Evolutionary conservation across 2,329 filamentous ascomycete genomes (phyloP).

Genomic region (Paraphoma chrysanthemicola): DNA sequence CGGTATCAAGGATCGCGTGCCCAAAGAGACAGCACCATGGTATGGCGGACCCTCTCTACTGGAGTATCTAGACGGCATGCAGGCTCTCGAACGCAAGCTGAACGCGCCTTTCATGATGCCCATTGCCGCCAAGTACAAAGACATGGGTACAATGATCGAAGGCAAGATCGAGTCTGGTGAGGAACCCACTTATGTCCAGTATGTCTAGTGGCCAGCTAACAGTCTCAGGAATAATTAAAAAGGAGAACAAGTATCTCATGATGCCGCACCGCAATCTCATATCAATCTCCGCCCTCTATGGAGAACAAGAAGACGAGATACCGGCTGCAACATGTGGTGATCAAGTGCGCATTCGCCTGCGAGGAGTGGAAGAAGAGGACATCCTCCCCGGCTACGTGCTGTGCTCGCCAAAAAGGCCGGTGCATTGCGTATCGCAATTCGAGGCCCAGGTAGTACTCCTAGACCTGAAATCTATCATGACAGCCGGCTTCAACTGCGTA

Average conservation of each 20-base stretch:
- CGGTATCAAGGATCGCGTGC: slow-evolving; percentile 88
- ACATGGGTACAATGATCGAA: slow-evolving; percentile 97
- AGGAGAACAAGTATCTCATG: slow-evolving; percentile 84
- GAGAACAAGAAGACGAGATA: slow-evolving; percentile 95
- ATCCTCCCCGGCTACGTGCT: slow-evolving; percentile 94
- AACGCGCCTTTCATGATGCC: slow-evolving; percentile 99
- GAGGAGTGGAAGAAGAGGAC: slow-evolving; percentile 97
- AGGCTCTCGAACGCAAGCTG: slow-evolving; percentile 89
- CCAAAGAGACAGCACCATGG: slow-evolving; percentile 76
- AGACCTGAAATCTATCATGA: slow-evolving; percentile 92
- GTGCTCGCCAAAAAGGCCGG: slow-evolving; percentile 90
- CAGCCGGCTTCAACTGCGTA: slow-evolving; percentile 96
- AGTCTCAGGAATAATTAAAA: slow-evolving; percentile 76
- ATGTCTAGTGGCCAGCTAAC: not conserved
- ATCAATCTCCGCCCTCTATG: slow-evolving; percentile 84
- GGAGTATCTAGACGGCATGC: slow-evolving; percentile 95
- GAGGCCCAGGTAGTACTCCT: slow-evolving; percentile 97
- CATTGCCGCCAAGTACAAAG: slow-evolving; percentile 92
- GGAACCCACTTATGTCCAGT: not conserved
- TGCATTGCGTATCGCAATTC: slow-evolving; percentile 87
- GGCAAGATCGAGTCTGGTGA: slow-evolving; percentile 88
- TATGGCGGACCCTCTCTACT: slow-evolving; percentile 89
- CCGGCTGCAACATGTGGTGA: slow-evolving; percentile 85
- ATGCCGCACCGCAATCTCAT: slow-evolving; percentile 93
- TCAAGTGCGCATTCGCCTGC: slow-evolving; percentile 88